Evolutionary conservation across 306 rosid species (phyloP).

Genomic region (Rosa rugosa): DNA sequence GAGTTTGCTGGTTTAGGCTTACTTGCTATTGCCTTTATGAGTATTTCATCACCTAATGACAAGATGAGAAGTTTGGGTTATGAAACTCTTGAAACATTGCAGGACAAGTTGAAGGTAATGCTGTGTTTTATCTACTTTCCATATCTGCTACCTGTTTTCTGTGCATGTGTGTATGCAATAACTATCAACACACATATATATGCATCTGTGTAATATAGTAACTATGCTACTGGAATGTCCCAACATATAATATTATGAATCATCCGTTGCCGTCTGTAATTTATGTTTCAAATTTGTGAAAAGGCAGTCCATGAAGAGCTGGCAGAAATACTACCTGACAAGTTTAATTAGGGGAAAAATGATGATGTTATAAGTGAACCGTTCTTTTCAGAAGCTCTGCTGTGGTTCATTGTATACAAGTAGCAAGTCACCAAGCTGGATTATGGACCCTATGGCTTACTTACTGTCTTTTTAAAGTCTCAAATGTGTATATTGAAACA

Average conservation of each 20-base stretch:
- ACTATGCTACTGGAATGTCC: not conserved
- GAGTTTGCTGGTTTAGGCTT: slow-evolving; percentile 85
- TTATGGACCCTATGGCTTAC: not conserved
- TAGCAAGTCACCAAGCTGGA: not conserved
- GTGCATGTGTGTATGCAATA: not conserved
- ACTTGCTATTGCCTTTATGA: slow-evolving; percentile 79
- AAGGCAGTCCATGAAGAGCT: not conserved
- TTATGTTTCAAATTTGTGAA: not conserved
- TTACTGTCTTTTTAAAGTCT: not conserved
- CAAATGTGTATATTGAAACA: not conserved
- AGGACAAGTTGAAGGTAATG: slow-evolving; percentile 64
- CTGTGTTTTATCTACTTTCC: not conserved
- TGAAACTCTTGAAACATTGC: slow-evolving; percentile 53
- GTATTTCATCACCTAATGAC: slow-evolving; percentile 73
- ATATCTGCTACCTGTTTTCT: not conserved
- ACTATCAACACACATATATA: not conserved
- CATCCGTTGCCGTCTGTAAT: not conserved
- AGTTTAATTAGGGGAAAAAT: not conserved
- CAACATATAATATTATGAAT: not conserved
- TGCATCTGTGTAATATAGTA: not conserved
- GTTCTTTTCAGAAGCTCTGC: not conserved
- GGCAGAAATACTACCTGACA: not conserved
- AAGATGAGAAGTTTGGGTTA: slow-evolving; percentile 76
- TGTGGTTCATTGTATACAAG: not conserved
- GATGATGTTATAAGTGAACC: not conserved